Conservation (phyloP, 1,284 basidiomycete species). For the Coniferiporia weirii region DNA sequence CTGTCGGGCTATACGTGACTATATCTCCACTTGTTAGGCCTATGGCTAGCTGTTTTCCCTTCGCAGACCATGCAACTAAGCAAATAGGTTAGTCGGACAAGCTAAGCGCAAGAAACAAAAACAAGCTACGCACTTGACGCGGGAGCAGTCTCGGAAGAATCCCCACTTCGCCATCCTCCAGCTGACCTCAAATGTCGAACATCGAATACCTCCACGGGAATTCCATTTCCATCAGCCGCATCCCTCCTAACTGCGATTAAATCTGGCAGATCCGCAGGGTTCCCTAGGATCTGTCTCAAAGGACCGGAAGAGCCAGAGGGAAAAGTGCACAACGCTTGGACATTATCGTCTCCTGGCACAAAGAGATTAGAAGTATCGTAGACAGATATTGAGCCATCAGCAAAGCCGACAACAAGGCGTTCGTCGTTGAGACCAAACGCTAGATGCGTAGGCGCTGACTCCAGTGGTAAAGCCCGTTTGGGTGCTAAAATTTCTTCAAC, state of each 20-base stretch:
- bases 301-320: conserved; percentile 37
- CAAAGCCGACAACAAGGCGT: conserved; percentile 52
- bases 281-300: conserved; percentile 53
- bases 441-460: conserved; percentile 40
- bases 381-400: conserved; percentile 51
- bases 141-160: conserved; percentile 44
- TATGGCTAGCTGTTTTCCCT: conserved; percentile 80
- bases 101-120: conserved; percentile 4
- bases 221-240: conserved; percentile 31
- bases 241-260: conserved; percentile 55
- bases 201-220: conserved; percentile 54
- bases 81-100: conserved; percentile 14
- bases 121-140: conserved; percentile 45
- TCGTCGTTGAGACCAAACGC: conserved; percentile 54
- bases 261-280: conserved; percentile 58
- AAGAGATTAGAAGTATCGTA: conserved; percentile 52
- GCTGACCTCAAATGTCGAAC: conserved; percentile 43
- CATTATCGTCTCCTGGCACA: conserved; percentile 35
- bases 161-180: conserved; percentile 57
- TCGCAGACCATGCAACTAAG: conserved; percentile 78
- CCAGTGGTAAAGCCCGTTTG: conserved; percentile 41
- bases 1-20: conserved; percentile 59
- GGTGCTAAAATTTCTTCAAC: conserved; percentile 39
- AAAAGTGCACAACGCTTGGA: conserved; percentile 44
- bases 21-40: conserved; percentile 71